These are phyloP conservation scores for Eimeria necatrix DNA, from an alignment of 169 alveolate genomes.

Conservation along the genomic window DNA sequence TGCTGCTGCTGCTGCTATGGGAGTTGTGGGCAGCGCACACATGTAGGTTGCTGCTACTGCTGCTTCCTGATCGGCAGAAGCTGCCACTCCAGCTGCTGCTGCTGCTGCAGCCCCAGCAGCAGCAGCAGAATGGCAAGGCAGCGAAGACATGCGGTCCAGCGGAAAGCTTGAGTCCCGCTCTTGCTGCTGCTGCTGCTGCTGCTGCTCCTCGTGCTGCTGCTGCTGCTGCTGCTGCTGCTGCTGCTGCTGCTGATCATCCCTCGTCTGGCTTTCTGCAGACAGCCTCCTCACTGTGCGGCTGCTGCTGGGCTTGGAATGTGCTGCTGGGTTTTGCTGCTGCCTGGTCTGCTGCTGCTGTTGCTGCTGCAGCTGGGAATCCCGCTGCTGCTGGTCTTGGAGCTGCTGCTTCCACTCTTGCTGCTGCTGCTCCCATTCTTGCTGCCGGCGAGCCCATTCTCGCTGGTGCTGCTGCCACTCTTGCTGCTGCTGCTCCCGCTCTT, in stretches of 20 bases:
- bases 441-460: background rate
- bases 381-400: background rate
- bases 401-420: conserved; percentile 46
- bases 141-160: background rate
- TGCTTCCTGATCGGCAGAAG: conserved; percentile 1
- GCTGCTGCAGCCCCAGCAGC: conserved; percentile 26
- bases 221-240: conserved; percentile 3
- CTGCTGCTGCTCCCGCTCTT: background rate
- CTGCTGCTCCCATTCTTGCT: conserved; percentile 8
- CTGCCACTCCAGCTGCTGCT: conserved; percentile 18
- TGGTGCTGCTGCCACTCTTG: background rate
- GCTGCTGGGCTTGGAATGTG: background rate
- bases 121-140: background rate
- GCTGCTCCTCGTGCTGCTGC: conserved; percentile 43
- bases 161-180: conserved; percentile 10
- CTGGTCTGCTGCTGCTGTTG: conserved; percentile 33
- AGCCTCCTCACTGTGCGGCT: background rate
- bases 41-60: conserved; percentile 42
- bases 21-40: conserved; percentile 4
- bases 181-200: conserved; percentile 27
- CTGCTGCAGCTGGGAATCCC: conserved; percentile 15
- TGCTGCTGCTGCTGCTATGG: conserved; percentile 48
- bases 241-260: background rate
- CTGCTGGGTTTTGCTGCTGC: conserved; percentile 50
- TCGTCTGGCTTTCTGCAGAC: background rate